These are phyloP conservation scores for Vachellia pachyceras DNA, from an alignment of 306 rosid genomes.

Conservation along the genomic window DNA sequence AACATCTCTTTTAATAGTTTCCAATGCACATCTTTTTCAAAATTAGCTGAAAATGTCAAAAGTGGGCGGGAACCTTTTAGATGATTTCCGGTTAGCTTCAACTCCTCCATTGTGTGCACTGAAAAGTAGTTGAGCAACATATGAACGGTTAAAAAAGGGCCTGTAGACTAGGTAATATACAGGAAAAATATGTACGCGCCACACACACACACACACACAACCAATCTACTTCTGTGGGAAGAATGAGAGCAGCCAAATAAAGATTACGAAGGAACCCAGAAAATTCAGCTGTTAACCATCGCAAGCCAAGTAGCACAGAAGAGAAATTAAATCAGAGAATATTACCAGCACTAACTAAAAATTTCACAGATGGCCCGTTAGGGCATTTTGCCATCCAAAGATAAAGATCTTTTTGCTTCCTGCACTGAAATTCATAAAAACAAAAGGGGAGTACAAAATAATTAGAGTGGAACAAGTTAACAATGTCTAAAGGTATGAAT, in stretches of 20 bases:
- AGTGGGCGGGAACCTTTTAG: slow-evolving; percentile 84
- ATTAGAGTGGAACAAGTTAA: slow-evolving; percentile 6
- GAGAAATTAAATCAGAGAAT: slow-evolving; percentile 9
- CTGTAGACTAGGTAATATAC: background rate
- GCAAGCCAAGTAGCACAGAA: background rate
- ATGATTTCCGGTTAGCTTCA: slow-evolving; percentile 93
- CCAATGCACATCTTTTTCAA: slow-evolving; percentile 87
- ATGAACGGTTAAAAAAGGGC: slow-evolving; percentile 10
- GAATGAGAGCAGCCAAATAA: background rate
- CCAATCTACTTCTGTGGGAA: background rate
- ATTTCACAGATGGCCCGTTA: slow-evolving; percentile 90
- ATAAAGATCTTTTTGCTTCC: slow-evolving; percentile 90
- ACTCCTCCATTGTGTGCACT: slow-evolving; percentile 98
- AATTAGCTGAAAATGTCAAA: slow-evolving; percentile 88
- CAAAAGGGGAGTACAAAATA: slow-evolving; percentile 5
- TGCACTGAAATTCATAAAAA: slow-evolving; percentile 70
- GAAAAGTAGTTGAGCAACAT: slow-evolving; percentile 35
- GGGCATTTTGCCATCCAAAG: slow-evolving; percentile 95
- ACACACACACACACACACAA: background rate
- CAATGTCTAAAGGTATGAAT: background rate
- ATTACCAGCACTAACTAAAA: slow-evolving; percentile 95
- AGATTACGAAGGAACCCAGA: background rate
- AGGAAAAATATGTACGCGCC: background rate
- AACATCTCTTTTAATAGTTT: slow-evolving; percentile 91
- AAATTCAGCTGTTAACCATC: background rate